Base-by-base conservation (phyloP, 164 flowering plant species). In the Tinospora cordifolia region DNA sequence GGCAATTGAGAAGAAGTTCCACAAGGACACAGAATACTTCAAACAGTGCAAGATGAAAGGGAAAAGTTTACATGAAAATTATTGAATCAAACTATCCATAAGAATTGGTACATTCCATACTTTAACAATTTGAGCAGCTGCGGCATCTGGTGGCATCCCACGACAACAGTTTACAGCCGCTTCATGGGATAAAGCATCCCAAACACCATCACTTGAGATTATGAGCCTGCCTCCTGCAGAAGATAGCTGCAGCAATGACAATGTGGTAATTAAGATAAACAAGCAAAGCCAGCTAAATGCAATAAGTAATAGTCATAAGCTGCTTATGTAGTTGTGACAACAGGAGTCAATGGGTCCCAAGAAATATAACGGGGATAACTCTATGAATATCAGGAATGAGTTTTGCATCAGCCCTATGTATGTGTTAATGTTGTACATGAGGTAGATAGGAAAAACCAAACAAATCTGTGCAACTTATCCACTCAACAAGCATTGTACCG, bases 141-240 rank as follows among this genome's bases (percentile, higher is more conserved):
- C 94, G 70, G 91, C 84, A 66, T 92, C 98, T 66, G 90, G 71
- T 57, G 90, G 80, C 90, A 92, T 82, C 46, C 94, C 96, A 59
- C 91, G 87, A 77, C 92, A 87, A 77, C 97, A 90, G 57, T 84
- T 94, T 75, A 88, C 40, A 51, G 91, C 92, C 60, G 60, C 57
- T 83, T 95, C 97, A 1, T 89, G 84, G 66, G 90, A 74, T 72
- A 95, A 72, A 71, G 91, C 90, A 84, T 95, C 98, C 99, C 99
- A 95, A 65, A 95, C 99, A 76, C 99, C 99, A 81, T 95, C 99
- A 76, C 99, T 95, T 54, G 96, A 83, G 69, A 95, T 83, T 30
- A 92, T 82, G 62, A 95, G 85, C 78, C 99, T 84, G 59, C 99
- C 98, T 65, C 99, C 98, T 69, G 88, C 88, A 25, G 86, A 74